Evolutionary conservation across 441 rosid genomes (phyloP).

Genomic region (Gossypium schwendimanii): DNA sequence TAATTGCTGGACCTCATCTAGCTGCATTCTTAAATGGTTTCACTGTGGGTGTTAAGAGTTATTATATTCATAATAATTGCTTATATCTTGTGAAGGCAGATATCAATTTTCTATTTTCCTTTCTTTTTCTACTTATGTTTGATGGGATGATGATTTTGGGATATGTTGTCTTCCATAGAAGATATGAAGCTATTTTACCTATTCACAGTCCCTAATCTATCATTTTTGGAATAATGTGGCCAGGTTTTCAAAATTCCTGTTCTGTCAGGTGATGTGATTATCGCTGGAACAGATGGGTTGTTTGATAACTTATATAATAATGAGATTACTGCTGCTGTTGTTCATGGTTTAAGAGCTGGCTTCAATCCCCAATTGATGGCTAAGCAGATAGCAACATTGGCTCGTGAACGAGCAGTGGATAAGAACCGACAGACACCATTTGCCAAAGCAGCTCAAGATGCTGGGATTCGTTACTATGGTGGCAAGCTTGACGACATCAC

Average conservation of each 20-base stretch:
- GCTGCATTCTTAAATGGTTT: background rate
- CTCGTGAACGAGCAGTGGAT: conserved; percentile 71
- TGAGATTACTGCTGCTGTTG: conserved; percentile 72
- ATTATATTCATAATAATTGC: background rate
- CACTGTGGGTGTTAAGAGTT: background rate
- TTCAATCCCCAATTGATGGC: conserved; percentile 67
- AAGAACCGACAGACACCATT: conserved; percentile 76
- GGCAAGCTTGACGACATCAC: conserved; percentile 98
- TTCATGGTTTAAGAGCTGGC: conserved; percentile 65
- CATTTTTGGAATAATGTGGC: background rate
- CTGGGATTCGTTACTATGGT: conserved; percentile 78
- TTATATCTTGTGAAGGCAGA: background rate
- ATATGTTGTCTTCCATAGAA: background rate
- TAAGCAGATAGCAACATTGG: conserved; percentile 80
- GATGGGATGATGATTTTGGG: background rate
- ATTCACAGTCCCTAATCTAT: background rate
- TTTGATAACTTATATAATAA: conserved; percentile 82
- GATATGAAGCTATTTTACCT: background rate
- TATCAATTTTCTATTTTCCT: background rate
- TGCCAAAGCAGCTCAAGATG: conserved; percentile 83
- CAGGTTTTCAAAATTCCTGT: conserved; percentile 77
- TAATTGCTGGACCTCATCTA: background rate
- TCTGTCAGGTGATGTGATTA: conserved; percentile 71
- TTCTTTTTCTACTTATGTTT: background rate
- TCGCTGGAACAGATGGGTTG: conserved; percentile 91